Evolutionary conservation across 495 filamentous ascomycete species (phyloP), one percentile per base, ranked within the genome.

Genomic region (Penicillium pulvis): DNA sequence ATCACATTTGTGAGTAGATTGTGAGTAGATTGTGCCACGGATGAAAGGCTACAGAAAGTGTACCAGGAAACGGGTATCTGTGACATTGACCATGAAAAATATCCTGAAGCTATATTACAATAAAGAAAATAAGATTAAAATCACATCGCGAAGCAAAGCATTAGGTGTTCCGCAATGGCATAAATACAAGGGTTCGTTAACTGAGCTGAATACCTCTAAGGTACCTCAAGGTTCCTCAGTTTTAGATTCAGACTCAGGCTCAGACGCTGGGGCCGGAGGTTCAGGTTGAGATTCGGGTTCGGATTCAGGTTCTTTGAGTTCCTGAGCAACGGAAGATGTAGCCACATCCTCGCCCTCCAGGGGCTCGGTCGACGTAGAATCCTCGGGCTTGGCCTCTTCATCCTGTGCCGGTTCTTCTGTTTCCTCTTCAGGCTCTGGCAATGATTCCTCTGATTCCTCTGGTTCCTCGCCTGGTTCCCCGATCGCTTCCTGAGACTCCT

Each of bases 41-140:
- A 28, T 28, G 28, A 5, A 28, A 28, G 28, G 28, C 28, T 28
- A 28, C 28, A 50, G 47, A 30, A 57, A 26, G 31, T 57, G 55
- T 35, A 51, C 52, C 54, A 63, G 54, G 43, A 23, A 56, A 71
- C 65, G 73, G 73, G 72, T 76, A 76, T 76, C 71, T 75, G 73
- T 73, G 67, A 66, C 67, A 76, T 75, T 74, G 69, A 63, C 58
- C 66, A 69, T 65, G 51, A 58, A 60, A 39, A 61, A 56, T 51
- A 60, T 67, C 64, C 59, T 70, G 50, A 55, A 63, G 62, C 66
- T 75, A 76, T 69, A 71, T 28, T 57, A 31, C 35, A 44, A 17
- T 47, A 30, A 30, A 9, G 45, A 10, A n/a, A 56, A 36, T 57
- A 57, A 53, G 30, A 30, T 33, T 55, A 14, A 42, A 56, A 47